Evolutionary conservation across 495 filamentous ascomycete species (phyloP).

Genomic region (Mytilinidion resinicola): DNA sequence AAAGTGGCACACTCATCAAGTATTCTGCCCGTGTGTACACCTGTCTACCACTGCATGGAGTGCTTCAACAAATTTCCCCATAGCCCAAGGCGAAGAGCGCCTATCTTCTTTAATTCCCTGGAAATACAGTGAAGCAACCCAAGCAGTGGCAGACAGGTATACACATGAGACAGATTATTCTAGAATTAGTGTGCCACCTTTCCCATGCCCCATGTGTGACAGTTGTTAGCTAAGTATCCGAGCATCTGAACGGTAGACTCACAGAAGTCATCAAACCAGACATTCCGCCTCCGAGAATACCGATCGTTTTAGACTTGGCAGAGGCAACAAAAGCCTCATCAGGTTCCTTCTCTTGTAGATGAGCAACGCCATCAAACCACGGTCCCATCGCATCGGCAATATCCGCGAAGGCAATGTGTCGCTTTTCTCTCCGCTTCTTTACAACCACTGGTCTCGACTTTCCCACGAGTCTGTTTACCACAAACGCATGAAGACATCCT

Average conservation of each 20-base stretch:
- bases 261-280: constrained; percentile 55
- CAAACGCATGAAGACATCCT: constrained; percentile 51
- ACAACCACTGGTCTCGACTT: constrained; percentile 40
- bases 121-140: too few species aligned
- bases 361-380: constrained; percentile 64
- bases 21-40: too few species aligned
- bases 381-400: constrained; percentile 54
- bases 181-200: too few species aligned
- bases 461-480: constrained; percentile 36
- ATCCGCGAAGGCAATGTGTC: constrained; percentile 26
- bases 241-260: not conserved
- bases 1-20: too few species aligned
- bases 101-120: too few species aligned
- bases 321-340: constrained; percentile 45
- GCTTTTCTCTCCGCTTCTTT: constrained; percentile 30
- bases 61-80: too few species aligned
- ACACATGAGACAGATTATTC: too few species aligned
- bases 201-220: too few species aligned
- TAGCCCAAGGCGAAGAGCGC: too few species aligned
- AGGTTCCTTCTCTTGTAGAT: constrained; percentile 51
- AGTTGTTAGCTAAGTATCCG: not conserved
- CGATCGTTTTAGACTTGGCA: constrained; percentile 52
- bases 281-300: constrained; percentile 66
- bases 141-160: too few species aligned
- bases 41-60: too few species aligned